phyloP scores from a whole-genome alignment of 768 basidiomycete genomes.

The Leucocoprinus birnbaumii region DNA sequence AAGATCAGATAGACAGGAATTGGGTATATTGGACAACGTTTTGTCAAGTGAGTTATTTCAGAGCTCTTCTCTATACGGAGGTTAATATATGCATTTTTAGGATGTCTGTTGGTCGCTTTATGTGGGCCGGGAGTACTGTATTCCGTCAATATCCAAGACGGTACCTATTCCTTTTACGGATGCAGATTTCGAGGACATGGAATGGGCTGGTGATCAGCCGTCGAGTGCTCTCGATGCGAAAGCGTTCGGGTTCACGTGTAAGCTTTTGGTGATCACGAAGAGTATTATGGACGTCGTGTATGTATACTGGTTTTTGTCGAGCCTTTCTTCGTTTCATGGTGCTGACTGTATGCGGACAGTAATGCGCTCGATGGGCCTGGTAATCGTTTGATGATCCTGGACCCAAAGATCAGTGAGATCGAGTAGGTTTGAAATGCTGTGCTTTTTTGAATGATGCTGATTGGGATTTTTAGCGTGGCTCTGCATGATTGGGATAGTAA shows the following conservation, averaged over 20 bases:
- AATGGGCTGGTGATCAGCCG: constrained; percentile 38
- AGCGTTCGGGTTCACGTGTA: constrained; percentile 46
- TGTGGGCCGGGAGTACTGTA: constrained; percentile 59
- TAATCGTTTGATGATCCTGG: constrained; percentile 35
- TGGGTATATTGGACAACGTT: constrained; percentile 63
- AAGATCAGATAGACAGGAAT: constrained; percentile 54
- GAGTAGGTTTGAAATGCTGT: constrained; percentile 40
- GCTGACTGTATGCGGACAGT: too few relatives aligned
- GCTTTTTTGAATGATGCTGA: neutral
- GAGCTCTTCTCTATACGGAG: neutral
- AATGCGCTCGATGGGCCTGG: constrained; percentile 38
- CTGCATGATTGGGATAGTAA: constrained; percentile 47
- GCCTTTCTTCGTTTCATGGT: neutral
- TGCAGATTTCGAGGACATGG: constrained; percentile 43
- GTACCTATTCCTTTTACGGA: constrained; percentile 49
- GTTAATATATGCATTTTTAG: constrained; percentile 22
- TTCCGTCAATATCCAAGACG: constrained; percentile 30
- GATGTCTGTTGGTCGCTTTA: constrained; percentile 67
- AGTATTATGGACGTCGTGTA: constrained; percentile 56
- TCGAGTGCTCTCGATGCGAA: constrained; percentile 42
- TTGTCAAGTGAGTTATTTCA: constrained; percentile 35
- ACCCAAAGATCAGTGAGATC: constrained; percentile 49
- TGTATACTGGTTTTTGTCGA: constrained; percentile 17
- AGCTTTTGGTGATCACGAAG: constrained; percentile 45
- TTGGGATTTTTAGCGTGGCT: constrained; percentile 30